Percentiles rank a stretch among this genome's conserved stretches.
These are phyloP conservation scores for Dendrobium officinale DNA, from an alignment of 106 monocot species.

Conservation along the genomic window DNA sequence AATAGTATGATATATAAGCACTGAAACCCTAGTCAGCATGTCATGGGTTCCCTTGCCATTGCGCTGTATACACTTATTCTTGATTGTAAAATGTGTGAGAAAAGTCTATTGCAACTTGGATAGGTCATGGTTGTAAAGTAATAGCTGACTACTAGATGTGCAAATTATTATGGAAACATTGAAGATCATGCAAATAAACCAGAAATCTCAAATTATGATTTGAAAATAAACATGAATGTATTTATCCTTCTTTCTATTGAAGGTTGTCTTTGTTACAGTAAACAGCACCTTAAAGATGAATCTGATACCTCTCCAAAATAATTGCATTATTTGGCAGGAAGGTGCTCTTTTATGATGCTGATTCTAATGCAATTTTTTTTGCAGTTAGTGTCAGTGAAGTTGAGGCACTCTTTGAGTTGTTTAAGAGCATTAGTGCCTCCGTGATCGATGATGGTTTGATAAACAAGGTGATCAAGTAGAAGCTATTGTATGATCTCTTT, in stretches of 20 bases:
- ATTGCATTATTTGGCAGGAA: neutral
- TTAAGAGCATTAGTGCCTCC: slow-evolving; percentile 86
- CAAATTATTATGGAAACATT: neutral
- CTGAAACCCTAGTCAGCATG: neutral
- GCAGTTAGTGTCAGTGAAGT: slow-evolving; percentile 87
- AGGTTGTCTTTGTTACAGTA: neutral
- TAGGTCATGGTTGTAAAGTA: too few relatives aligned
- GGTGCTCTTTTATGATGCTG: neutral
- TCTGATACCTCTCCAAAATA: neutral
- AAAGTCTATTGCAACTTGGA: neutral
- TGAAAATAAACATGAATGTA: slow-evolving; percentile 1
- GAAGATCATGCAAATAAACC: neutral
- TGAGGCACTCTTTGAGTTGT: slow-evolving; percentile 82
- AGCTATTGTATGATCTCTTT: neutral
- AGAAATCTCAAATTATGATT: neutral
- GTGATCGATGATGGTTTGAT: slow-evolving; percentile 80
- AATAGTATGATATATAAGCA: neutral
- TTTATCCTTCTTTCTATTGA: neutral
- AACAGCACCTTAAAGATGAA: neutral
- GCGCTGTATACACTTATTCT: neutral
- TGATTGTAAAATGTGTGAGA: neutral
- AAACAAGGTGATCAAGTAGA: slow-evolving; percentile 47
- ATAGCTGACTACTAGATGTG: neutral
- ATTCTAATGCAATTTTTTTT: slow-evolving; percentile 8
- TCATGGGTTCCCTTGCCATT: neutral